Conservation (phyloP, 2,329 filamentous ascomycete genomes). For the Ceratocystis alfenasii region DNA sequence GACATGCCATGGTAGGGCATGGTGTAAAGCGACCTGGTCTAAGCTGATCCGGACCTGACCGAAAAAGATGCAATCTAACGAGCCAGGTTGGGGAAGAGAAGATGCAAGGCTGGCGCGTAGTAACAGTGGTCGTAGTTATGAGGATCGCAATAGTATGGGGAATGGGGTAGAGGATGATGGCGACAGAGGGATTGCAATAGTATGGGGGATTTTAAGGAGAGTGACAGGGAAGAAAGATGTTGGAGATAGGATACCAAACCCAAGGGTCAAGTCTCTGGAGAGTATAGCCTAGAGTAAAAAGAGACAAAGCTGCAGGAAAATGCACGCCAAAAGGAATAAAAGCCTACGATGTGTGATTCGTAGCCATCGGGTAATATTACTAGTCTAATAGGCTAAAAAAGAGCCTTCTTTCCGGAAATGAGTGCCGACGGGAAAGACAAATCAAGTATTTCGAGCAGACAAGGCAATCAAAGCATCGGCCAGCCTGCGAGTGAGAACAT, state of each 20-base stretch:
- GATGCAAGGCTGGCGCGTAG: not conserved
- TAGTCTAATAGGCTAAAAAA: not conserved
- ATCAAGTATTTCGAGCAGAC: not conserved
- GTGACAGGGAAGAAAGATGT: not conserved
- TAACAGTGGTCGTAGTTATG: not conserved
- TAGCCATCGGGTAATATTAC: not conserved
- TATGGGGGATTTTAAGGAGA: constrained; percentile 1
- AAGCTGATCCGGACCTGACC: not conserved
- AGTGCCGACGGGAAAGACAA: constrained; percentile 4
- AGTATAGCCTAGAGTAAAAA: not conserved
- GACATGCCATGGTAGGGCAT: not conserved
- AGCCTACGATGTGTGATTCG: not conserved
- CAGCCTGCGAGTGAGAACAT: not conserved
- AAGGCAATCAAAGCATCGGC: not conserved
- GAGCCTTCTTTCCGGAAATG: not conserved
- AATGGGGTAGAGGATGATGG: not conserved
- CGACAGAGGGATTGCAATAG: not conserved
- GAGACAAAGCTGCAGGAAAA: not conserved
- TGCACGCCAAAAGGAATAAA: not conserved
- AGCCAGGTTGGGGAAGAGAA: not conserved
- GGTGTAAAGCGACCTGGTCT: not conserved
- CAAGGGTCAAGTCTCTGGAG: not conserved
- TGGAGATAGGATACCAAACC: too few species aligned
- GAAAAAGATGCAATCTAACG: not conserved
- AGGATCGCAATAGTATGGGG: not conserved